A percentile compares a stretch with the other conserved stretches of the same genome.
phyloP scores from a whole-genome alignment of 1,284 basidiomycete genomes.

The Abortiporus biennis region DNA sequence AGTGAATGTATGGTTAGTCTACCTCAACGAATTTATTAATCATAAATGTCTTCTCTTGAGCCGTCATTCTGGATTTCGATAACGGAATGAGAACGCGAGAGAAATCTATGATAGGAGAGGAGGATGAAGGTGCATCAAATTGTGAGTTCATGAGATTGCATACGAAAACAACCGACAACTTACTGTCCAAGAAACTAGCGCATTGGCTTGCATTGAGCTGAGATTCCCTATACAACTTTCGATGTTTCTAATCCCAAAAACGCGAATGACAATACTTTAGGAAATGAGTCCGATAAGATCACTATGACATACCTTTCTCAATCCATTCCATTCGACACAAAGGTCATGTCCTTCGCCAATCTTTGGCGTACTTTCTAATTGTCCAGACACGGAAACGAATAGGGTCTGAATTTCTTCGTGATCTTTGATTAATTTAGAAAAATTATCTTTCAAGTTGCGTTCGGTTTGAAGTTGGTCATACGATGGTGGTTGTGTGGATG shows the following conservation, averaged over 20 bases:
- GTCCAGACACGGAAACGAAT: conserved; percentile 17
- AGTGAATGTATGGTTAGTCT: not conserved
- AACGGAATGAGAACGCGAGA: conserved; percentile 22
- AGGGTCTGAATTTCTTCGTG: conserved; percentile 21
- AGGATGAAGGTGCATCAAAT: no score
- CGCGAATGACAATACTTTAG: no score
- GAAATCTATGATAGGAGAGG: conserved; percentile 19
- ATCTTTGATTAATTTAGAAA: conserved; percentile 15
- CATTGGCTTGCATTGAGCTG: conserved; percentile 20
- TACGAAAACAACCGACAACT: not conserved
- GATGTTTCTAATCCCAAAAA: conserved; percentile 17
- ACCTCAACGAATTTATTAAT: conserved; percentile 26
- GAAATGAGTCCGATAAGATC: not conserved
- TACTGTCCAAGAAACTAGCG: conserved; percentile 19
- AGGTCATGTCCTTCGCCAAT: conserved; percentile 20
- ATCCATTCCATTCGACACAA: conserved; percentile 17
- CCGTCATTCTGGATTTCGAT: conserved; percentile 18
- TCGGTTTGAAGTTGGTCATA: conserved; percentile 15
- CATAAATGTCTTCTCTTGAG: conserved; percentile 24
- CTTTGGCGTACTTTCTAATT: conserved; percentile 18
- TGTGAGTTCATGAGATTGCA: not conserved
- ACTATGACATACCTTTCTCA: conserved; percentile 14
- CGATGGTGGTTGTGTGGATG: conserved; percentile 5
- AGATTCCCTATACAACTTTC: conserved; percentile 18
- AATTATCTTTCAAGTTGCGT: conserved; percentile 15